Evolutionary conservation across 108 stramenopile genomes (phyloP).

Genomic region (Mediolabrus comicus): DNA sequence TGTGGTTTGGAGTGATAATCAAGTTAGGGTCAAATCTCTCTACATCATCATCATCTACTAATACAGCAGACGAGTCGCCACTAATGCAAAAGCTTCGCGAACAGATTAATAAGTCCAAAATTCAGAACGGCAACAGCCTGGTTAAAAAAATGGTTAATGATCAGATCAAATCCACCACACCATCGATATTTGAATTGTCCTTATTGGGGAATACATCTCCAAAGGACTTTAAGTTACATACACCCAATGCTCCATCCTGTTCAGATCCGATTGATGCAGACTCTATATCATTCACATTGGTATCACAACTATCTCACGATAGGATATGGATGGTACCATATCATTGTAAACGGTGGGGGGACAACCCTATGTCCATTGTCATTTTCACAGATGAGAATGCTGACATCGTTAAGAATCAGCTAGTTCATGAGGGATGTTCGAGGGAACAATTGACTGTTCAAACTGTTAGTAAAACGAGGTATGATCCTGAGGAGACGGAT

Average conservation of each 20-base stretch:
- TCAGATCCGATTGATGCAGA: constrained; percentile 11
- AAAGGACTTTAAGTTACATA: constrained; percentile 27
- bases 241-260: constrained; percentile 43
- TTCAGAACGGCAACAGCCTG: not conserved
- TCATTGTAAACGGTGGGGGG: constrained; percentile 77
- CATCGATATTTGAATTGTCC: constrained; percentile 1
- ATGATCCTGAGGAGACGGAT: constrained; percentile 50
- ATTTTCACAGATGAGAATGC: constrained; percentile 58
- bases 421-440: constrained; percentile 37
- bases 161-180: not conserved
- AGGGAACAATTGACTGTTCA: constrained; percentile 39
- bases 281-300: constrained; percentile 53
- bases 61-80: not conserved
- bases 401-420: constrained; percentile 10
- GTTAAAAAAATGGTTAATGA: not conserved
- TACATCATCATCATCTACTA: not conserved
- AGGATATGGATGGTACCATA: constrained; percentile 80
- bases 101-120: not conserved
- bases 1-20: not conserved
- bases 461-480: constrained; percentile 34
- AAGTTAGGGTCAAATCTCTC: not conserved
- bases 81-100: not conserved
- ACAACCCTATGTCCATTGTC: constrained; percentile 65
- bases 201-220: constrained; percentile 12
- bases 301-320: constrained; percentile 72